Percentiles rank a stretch among this genome's conserved stretches.
phyloP scores from a whole-genome alignment of 2,329 filamentous ascomycete species.

The Cladosporium velox region DNA sequence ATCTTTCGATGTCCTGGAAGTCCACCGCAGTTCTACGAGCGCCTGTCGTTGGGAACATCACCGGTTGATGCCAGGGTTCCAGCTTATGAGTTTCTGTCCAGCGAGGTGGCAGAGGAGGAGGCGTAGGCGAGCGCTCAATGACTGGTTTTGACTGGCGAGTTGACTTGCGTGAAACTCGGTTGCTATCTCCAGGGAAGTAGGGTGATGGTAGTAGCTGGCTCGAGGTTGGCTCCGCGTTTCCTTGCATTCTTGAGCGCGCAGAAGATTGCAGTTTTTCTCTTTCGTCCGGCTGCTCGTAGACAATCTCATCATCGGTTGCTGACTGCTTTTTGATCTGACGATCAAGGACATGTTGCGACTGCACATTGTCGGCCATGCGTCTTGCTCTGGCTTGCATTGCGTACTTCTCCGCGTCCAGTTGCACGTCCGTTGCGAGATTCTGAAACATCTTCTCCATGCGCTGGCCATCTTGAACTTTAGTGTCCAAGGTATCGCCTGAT shows the following conservation, averaged over 20 bases:
- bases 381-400: not conserved
- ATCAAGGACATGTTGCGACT: not conserved
- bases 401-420: not conserved
- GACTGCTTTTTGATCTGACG: not conserved
- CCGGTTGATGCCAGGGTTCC: constrained; percentile 44
- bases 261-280: not conserved
- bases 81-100: constrained; percentile 31
- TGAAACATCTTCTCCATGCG: not conserved
- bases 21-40: constrained; percentile 67
- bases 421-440: not conserved
- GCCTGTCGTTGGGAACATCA: constrained; percentile 62
- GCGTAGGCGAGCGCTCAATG: constrained; percentile 13
- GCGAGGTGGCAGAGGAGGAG: constrained; percentile 22
- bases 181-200: not conserved
- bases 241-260: not conserved
- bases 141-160: constrained; percentile 26
- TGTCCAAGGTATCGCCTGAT: not conserved
- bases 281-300: not conserved
- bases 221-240: no score
- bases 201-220: not conserved
- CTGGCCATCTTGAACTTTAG: no score
- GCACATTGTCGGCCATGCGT: not conserved
- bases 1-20: constrained; percentile 69
- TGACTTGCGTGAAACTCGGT: constrained; percentile 21
- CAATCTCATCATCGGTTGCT: not conserved